A percentile compares a stretch with the other conserved stretches of the same genome.
phyloP scores from a whole-genome alignment of 495 filamentous ascomycete genomes.

The Podospora comata region DNA sequence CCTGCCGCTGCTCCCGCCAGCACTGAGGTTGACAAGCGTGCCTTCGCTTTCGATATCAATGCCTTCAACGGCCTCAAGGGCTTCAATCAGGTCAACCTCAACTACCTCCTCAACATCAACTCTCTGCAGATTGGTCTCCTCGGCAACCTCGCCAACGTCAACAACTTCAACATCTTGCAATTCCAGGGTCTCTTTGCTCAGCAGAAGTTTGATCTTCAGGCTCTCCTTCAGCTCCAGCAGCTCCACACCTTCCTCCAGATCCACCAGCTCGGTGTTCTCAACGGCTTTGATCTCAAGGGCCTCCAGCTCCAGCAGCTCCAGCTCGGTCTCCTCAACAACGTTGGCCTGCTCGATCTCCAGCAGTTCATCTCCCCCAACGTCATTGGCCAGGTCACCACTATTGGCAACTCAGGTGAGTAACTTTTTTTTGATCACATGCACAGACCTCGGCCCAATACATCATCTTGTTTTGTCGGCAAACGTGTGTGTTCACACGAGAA shows the following conservation, averaged over 20 bases:
- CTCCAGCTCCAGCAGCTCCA: slow-evolving; percentile 41
- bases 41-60: slow-evolving; percentile 32
- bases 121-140: slow-evolving; percentile 40
- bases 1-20: slow-evolving; percentile 21
- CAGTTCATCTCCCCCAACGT: slow-evolving; percentile 38
- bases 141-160: slow-evolving; percentile 37
- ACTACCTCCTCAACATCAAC: slow-evolving; percentile 49
- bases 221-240: slow-evolving; percentile 44
- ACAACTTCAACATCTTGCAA: slow-evolving; percentile 42
- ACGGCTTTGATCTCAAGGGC: slow-evolving; percentile 42
- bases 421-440: slow-evolving; percentile 11
- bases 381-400: slow-evolving; percentile 37
- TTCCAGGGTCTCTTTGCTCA: slow-evolving; percentile 40
- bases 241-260: slow-evolving; percentile 42
- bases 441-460: background rate
- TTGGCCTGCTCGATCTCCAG: slow-evolving; percentile 38
- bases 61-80: slow-evolving; percentile 39
- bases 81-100: slow-evolving; percentile 45
- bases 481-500: slow-evolving; percentile 23
- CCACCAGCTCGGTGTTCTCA: slow-evolving; percentile 42
- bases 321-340: slow-evolving; percentile 39
- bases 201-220: slow-evolving; percentile 38
- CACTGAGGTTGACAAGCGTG: slow-evolving; percentile 29
- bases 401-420: slow-evolving; percentile 34
- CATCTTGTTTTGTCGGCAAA: slow-evolving; percentile 10